Percentiles rank a stretch among this genome's conserved stretches.
Evolutionary conservation across 305 asterid species (phyloP).

Genomic region (Nicotiana rustica): DNA sequence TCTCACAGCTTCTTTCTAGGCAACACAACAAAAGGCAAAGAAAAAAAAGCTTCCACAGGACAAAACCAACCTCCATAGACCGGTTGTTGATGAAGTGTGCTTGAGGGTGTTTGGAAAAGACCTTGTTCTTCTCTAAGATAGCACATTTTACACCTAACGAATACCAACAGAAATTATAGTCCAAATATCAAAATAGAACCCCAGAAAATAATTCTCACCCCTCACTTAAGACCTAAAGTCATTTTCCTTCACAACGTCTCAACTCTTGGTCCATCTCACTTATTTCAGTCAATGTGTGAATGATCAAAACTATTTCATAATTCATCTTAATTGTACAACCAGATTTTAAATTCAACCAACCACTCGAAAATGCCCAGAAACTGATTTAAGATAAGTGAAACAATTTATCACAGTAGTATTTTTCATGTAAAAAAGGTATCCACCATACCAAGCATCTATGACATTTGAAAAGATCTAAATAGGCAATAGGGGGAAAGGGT

Average conservation of each 20-base stretch:
- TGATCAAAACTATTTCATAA: no score
- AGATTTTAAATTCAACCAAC: neutral
- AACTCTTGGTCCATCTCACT: neutral
- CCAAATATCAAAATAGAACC: constrained; percentile 11
- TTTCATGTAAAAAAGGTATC: no score
- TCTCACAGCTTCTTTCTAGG: constrained; percentile 15
- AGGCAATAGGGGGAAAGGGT: neutral
- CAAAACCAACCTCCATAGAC: constrained; percentile 84
- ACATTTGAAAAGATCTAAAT: neutral
- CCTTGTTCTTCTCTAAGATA: constrained; percentile 72
- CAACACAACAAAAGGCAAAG: neutral
- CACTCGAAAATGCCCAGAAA: neutral
- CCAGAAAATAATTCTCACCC: neutral
- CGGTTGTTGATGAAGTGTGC: constrained; percentile 96
- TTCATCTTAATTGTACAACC: no score
- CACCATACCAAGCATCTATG: no score
- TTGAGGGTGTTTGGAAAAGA: constrained; percentile 85
- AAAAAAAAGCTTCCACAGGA: neutral
- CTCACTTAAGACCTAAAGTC: neutral
- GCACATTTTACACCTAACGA: constrained; percentile 77
- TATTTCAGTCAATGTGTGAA: neutral
- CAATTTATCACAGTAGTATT: neutral
- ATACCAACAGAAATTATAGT: neutral
- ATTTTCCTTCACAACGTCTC: neutral
- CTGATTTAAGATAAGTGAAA: no score